phyloP scores from a whole-genome alignment of 2,329 filamentous ascomycete genomes.

The Hypoxylon sp. region DNA sequence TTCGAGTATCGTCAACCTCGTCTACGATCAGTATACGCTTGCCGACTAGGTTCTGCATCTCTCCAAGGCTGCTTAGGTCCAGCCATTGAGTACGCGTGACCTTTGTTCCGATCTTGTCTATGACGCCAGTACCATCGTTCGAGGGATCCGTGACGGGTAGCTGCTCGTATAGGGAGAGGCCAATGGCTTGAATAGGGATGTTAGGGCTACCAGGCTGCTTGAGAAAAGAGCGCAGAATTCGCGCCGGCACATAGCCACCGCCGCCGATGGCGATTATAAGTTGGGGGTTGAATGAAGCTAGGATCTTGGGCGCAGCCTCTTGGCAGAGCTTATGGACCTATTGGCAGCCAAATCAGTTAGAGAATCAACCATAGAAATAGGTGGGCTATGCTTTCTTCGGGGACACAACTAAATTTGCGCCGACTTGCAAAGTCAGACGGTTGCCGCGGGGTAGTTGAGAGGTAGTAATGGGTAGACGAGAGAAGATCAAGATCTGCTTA shows the following conservation, averaged over 20 bases:
- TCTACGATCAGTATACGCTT: constrained; percentile 90
- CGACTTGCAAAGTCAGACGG: constrained; percentile 10
- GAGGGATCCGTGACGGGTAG: constrained; percentile 72
- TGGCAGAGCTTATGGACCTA: constrained; percentile 99
- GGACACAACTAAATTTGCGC: constrained; percentile 16
- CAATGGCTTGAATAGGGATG: constrained; percentile 99
- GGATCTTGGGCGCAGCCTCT: constrained; percentile 83
- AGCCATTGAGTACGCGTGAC: constrained; percentile 99
- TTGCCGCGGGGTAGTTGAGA: constrained; percentile 41
- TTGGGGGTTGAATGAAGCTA: constrained; percentile 89
- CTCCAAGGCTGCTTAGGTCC: constrained; percentile 78
- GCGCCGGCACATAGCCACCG: constrained; percentile 95
- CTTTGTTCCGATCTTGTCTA: constrained; percentile 89
- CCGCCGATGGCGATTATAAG: constrained; percentile 99
- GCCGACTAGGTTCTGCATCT: constrained; percentile 84
- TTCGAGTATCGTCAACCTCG: constrained; percentile 86
- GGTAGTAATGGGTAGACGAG: constrained; percentile 35
- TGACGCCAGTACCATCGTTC: constrained; percentile 62
- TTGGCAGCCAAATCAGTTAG: constrained; percentile 41
- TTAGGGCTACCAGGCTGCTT: constrained; percentile 89
- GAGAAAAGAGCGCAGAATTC: constrained; percentile 97
- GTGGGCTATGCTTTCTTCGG: background rate
- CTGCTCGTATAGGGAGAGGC: constrained; percentile 94
- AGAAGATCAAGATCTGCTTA: constrained; percentile 61
- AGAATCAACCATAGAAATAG: constrained; percentile 8